These are phyloP conservation scores for Lippia alba DNA, from an alignment of 305 asterid genomes.

Conservation along the genomic window DNA sequence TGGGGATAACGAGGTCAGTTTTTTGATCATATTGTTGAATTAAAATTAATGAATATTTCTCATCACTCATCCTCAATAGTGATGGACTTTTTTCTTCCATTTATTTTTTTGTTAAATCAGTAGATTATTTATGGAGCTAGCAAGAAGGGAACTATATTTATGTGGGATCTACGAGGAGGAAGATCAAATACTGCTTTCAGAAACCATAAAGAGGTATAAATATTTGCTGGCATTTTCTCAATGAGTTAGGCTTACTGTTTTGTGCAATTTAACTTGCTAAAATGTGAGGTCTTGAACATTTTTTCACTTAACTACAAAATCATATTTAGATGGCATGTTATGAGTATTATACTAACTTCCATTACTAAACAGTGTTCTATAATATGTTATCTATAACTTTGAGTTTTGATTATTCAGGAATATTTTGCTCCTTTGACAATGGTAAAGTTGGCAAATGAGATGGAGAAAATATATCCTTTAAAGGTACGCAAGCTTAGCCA, in stretches of 20 bases:
- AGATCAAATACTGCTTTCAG: slow-evolving; percentile 68
- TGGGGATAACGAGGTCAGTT: slow-evolving; percentile 74
- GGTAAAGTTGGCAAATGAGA: slow-evolving; percentile 77
- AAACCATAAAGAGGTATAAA: slow-evolving; percentile 70
- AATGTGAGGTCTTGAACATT: slow-evolving; percentile 1
- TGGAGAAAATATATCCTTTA: slow-evolving; percentile 74
- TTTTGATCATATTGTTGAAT: slow-evolving; percentile 31
- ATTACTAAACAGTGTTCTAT: slow-evolving; percentile 25
- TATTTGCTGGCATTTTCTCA: slow-evolving; percentile 23
- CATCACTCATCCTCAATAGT: slow-evolving; percentile 14
- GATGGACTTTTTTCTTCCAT: slow-evolving; percentile 25
- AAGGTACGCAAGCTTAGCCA: slow-evolving; percentile 61
- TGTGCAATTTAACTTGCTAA: slow-evolving; percentile 21
- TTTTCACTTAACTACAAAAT: slow-evolving; percentile 23
- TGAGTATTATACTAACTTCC: slow-evolving; percentile 30
- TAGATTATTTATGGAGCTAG: slow-evolving; percentile 92
- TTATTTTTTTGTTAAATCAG: slow-evolving; percentile 36
- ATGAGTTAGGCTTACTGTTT: slow-evolving; percentile 18
- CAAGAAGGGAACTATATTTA: slow-evolving; percentile 69
- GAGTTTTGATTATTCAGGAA: slow-evolving; percentile 56
- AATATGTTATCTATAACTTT: slow-evolving; percentile 12
- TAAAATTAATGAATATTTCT: slow-evolving; percentile 18
- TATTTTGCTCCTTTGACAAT: slow-evolving; percentile 65
- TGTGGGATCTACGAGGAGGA: slow-evolving; percentile 98
- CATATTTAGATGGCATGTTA: slow-evolving; percentile 1